phyloP scores from a whole-genome alignment of 2,329 filamentous ascomycete species.

The Neopestalotiopsis rosae region DNA sequence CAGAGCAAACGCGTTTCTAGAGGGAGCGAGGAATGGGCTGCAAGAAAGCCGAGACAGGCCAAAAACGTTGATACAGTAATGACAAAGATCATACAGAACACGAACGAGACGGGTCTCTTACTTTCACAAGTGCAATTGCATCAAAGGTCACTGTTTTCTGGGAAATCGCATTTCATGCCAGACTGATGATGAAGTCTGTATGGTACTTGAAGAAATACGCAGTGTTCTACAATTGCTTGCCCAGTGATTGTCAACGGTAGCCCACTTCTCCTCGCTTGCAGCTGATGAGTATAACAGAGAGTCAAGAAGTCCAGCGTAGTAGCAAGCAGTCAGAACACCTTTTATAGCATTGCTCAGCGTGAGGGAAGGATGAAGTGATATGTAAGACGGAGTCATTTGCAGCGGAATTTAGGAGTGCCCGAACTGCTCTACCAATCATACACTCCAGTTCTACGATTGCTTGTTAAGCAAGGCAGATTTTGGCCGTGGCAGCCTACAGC shows the following conservation, averaged over 20 bases:
- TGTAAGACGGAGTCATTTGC: background rate
- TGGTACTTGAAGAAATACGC: background rate
- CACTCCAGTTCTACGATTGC: constrained; percentile 20
- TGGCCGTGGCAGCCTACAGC: constrained; percentile 24
- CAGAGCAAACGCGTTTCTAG: no score
- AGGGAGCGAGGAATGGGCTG: no score
- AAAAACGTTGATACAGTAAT: background rate
- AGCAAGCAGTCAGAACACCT: background rate
- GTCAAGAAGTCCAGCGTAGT: background rate
- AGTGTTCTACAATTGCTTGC: background rate
- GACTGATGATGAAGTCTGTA: background rate
- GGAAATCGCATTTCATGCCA: background rate
- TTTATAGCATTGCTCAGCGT: background rate
- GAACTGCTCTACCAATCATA: constrained; percentile 21
- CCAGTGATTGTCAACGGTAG: background rate
- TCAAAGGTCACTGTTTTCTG: background rate
- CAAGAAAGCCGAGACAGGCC: background rate
- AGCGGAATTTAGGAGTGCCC: background rate
- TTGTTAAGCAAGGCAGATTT: constrained; percentile 39
- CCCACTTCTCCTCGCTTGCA: background rate
- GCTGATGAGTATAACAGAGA: background rate
- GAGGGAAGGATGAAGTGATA: background rate
- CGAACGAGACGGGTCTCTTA: background rate
- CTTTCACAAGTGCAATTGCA: background rate
- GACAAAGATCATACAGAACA: background rate